Conservation (phyloP, 2,329 filamentous ascomycete genomes). For the Ophidiomyces ophidiicola region DNA sequence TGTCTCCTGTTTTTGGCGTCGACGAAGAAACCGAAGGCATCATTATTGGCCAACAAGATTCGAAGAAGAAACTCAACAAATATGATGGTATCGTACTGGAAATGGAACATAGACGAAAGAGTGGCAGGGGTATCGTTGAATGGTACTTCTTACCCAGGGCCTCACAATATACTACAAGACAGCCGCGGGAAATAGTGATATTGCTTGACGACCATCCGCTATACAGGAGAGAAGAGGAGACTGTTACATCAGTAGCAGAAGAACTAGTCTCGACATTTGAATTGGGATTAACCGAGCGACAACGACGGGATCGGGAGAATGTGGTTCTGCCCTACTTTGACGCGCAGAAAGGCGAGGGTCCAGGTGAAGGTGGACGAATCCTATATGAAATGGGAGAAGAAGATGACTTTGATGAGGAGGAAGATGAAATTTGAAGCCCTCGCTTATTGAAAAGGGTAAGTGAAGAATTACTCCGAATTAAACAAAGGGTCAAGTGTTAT, state of each 20-base stretch:
- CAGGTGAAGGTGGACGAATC: conserved; percentile 81
- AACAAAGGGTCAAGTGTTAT: background rate
- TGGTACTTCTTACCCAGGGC: conserved; percentile 46
- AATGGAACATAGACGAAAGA: conserved; percentile 76
- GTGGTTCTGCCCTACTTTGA: conserved; percentile 94
- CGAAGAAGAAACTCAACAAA: conserved; percentile 26
- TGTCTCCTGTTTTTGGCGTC: conserved; percentile 67
- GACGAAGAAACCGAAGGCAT: conserved; percentile 67
- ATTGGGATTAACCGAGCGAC: conserved; percentile 77
- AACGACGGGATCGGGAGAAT: conserved; percentile 71
- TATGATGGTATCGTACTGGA: conserved; percentile 60
- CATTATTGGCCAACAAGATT: conserved; percentile 49
- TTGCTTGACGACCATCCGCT: conserved; percentile 66
- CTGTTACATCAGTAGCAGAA: conserved; percentile 38
- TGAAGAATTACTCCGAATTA: conserved; percentile 1
- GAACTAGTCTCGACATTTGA: conserved; percentile 68
- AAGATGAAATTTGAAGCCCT: conserved; percentile 63
- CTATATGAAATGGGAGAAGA: conserved; percentile 93
- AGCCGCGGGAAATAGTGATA: conserved; percentile 40
- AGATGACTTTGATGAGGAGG: conserved; percentile 93
- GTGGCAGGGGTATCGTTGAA: conserved; percentile 65
- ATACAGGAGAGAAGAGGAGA: conserved; percentile 43
- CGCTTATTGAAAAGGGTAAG: background rate
- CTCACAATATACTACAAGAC: conserved; percentile 34
- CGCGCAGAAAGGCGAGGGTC: conserved; percentile 61